Conservation (phyloP, 176 grass and related monocot genomes). For the Eleusine coracana region DNA sequence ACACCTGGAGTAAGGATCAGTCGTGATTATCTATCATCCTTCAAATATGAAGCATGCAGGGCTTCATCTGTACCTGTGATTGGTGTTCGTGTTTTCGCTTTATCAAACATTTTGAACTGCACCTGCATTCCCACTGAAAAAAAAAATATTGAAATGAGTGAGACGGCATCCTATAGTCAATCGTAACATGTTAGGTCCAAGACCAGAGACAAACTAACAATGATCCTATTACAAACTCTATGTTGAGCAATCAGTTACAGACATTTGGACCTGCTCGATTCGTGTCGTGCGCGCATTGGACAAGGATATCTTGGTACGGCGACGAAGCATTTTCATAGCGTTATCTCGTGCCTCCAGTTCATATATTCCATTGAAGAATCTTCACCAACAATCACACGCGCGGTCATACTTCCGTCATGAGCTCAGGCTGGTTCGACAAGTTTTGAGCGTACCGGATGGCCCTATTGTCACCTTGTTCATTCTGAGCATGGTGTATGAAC, state of each 20-base stretch:
- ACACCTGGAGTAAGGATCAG: slow-evolving; percentile 9
- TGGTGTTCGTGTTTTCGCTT: neutral
- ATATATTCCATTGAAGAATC: slow-evolving; percentile 3
- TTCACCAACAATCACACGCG: neutral
- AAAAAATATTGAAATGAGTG: neutral
- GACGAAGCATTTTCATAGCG: neutral
- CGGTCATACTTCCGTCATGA: neutral
- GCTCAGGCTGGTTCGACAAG: neutral
- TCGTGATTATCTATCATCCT: neutral
- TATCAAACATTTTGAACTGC: neutral
- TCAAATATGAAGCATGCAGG: neutral
- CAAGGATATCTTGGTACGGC: neutral
- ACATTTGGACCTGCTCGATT: neutral
- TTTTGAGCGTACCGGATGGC: neutral
- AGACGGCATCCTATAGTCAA: neutral
- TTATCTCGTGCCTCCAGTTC: neutral
- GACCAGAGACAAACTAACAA: slow-evolving; percentile 8
- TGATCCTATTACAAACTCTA: neutral
- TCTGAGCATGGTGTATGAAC: neutral
- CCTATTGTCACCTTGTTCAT: neutral
- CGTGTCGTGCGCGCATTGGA: slow-evolving; percentile 19
- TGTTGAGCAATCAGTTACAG: slow-evolving; percentile 23
- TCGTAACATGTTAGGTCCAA: slow-evolving; percentile 8
- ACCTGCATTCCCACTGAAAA: neutral
- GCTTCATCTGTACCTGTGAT: neutral